Evolutionary conservation across 176 grass and related monocot species (phyloP).

Genomic region (Eremochloa ophiuroides): DNA sequence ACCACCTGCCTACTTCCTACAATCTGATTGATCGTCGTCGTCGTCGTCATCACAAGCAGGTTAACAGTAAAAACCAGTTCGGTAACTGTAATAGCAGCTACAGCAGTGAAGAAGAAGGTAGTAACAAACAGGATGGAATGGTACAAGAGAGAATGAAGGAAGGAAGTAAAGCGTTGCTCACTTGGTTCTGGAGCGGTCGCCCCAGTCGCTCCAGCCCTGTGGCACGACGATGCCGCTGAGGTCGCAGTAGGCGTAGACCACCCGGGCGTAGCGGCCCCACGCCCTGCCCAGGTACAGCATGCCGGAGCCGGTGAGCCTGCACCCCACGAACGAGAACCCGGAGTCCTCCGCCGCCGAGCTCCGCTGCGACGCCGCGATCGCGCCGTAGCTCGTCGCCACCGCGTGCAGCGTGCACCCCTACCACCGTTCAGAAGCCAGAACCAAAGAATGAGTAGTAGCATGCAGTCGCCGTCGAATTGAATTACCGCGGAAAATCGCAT

Average conservation of each 20-base stretch:
- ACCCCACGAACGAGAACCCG: constrained; percentile 83
- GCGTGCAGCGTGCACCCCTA: constrained; percentile 79
- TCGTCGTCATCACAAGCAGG: background rate
- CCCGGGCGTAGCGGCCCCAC: constrained; percentile 73
- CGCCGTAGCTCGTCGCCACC: constrained; percentile 73
- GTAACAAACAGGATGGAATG: too few relatives aligned
- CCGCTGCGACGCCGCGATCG: constrained; percentile 92
- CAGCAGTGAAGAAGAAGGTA: too few relatives aligned
- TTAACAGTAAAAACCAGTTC: background rate
- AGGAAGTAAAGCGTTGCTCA: background rate
- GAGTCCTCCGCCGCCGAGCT: constrained; percentile 65
- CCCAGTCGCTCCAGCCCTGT: constrained; percentile 92
- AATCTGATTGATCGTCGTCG: background rate
- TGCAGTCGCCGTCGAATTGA: too few relatives aligned
- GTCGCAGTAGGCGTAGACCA: constrained; percentile 79
- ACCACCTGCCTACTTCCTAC: background rate
- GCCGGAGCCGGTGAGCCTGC: constrained; percentile 75
- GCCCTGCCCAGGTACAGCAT: constrained; percentile 79
- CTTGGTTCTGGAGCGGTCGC: constrained; percentile 72
- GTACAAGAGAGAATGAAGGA: too few relatives aligned
- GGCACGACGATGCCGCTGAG: constrained; percentile 73
- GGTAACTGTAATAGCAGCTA: background rate
- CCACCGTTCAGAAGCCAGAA: background rate
- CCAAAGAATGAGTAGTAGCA: too few relatives aligned
- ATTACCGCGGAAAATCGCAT: too few relatives aligned